These are phyloP conservation scores for Barbatosphaeria neglecta DNA, from an alignment of 495 filamentous ascomycete genomes.

Conservation along the genomic window DNA sequence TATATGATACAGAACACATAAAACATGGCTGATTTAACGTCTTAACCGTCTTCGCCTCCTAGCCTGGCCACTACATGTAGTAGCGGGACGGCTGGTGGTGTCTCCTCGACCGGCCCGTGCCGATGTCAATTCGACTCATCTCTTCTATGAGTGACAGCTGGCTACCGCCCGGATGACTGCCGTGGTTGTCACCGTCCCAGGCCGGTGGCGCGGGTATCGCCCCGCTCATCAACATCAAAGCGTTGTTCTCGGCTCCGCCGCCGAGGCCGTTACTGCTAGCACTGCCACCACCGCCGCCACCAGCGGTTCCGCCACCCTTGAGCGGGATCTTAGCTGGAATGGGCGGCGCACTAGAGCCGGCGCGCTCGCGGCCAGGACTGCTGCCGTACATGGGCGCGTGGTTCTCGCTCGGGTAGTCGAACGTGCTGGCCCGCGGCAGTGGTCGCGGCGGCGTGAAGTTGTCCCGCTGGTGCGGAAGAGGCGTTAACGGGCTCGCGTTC, in stretches of 20 bases:
- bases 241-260: too few relatives aligned
- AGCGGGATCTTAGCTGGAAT: conserved; percentile 70
- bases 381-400: conserved; percentile 19
- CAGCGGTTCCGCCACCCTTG: conserved; percentile 1
- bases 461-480: conserved; percentile 26
- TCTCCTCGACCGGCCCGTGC: conserved; percentile 28
- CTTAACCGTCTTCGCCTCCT: background rate
- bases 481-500: conserved; percentile 29
- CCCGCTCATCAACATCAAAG: conserved; percentile 27
- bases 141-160: conserved; percentile 63
- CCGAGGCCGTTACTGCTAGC: conserved; percentile 7
- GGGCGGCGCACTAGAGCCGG: conserved; percentile 39
- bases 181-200: conserved; percentile 17
- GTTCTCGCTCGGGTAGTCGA: conserved; percentile 31
- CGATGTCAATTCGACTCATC: conserved; percentile 74
- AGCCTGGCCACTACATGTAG: background rate
- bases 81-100: background rate
- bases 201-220: conserved; percentile 19
- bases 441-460: conserved; percentile 26
- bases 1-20: background rate
- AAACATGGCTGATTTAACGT: too few relatives aligned
- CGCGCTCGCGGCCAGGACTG: conserved; percentile 11
- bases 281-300: background rate
- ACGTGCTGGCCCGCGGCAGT: conserved; percentile 30
- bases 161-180: conserved; percentile 28